These are phyloP conservation scores for Ilex paraguariensis DNA, from an alignment of 305 asterid genomes.

Conservation along the genomic window DNA sequence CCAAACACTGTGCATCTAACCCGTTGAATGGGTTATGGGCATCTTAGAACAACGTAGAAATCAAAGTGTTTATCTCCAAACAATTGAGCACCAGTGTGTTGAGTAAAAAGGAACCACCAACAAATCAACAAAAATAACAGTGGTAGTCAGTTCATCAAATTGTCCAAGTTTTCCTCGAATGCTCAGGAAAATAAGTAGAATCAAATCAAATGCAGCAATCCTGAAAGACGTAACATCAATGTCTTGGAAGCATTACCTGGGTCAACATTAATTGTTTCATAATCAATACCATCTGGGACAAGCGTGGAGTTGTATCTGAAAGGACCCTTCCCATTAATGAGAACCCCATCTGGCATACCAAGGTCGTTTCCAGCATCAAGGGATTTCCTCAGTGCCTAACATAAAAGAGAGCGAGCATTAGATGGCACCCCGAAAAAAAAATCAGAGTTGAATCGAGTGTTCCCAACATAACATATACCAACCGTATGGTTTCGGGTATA, in stretches of 20 bases:
- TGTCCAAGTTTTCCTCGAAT: background rate
- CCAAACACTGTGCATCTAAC: too few species aligned
- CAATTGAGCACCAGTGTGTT: too few species aligned
- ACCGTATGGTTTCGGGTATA: constrained; percentile 75
- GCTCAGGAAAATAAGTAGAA: too few species aligned
- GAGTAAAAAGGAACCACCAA: too few species aligned
- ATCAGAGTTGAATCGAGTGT: too few species aligned
- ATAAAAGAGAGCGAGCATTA: constrained; percentile 1
- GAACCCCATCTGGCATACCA: constrained; percentile 99
- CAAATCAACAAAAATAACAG: too few species aligned
- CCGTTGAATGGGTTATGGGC: too few species aligned
- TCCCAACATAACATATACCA: constrained; percentile 6
- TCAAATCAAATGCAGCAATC: background rate
- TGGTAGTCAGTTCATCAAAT: too few species aligned
- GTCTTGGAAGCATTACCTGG: constrained; percentile 47
- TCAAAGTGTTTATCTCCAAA: too few species aligned
- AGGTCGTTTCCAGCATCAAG: constrained; percentile 65
- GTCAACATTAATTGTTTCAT: constrained; percentile 70
- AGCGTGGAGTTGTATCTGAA: constrained; percentile 71
- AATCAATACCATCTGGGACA: constrained; percentile 77
- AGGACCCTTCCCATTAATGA: constrained; percentile 95
- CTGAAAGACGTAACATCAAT: background rate
- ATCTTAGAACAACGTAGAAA: too few species aligned
- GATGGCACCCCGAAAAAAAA: too few species aligned
- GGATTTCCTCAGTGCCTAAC: constrained; percentile 53